Evolutionary conservation across 352 stramenopile genomes (phyloP), one percentile per base, ranked within the genome.

Genomic region (Pythium insidiosum): DNA sequence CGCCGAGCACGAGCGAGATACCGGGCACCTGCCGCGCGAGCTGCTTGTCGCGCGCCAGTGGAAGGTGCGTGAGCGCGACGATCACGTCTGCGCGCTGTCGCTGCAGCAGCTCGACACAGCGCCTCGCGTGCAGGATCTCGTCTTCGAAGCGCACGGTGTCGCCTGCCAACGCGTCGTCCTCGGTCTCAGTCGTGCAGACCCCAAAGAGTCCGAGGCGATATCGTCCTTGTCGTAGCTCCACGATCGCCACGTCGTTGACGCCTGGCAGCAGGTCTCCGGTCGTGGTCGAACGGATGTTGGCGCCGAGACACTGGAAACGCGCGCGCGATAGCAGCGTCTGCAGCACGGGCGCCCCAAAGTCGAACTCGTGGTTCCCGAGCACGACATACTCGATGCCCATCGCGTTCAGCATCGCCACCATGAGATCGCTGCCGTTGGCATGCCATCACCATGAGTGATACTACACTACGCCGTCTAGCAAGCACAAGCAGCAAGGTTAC

Each of bases 1-100:
- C 84, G n/a, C 87, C 87, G 13, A 96, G 57, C 12, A 96, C 81
- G 15, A 95, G 43, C 33, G 88, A 53, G n/a, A 91, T 81, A 2
- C 73, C 74, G 4, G 72, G 66, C 2, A 73, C 62, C 19, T 66
- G 60, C n/a, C 57, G 65, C 3, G 71, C 73, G 21, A 95, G 51
- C 11, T 57, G 47, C 16, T 71, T 48, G 61, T 95, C 83, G 23
- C 79, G 48, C 13, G 56, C 68, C 20, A 88, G 55, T 13, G 73
- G 73, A 16, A 92, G 60, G 54, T 95, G 83, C 2, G 80, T 95
- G 15, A 95, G 51, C 7, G 76, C 83, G 24, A 92, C 63, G 44
- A 95, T 81, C 25, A 72, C 72, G 43, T 89, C 64, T 3, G 75
- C 69, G 31, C 70, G 66, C 34, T 74, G 51, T 0, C 28, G 50